Evolutionary conservation across 176 grass and related monocot genomes (phyloP).

Genomic region (Oryza meridionalis): DNA sequence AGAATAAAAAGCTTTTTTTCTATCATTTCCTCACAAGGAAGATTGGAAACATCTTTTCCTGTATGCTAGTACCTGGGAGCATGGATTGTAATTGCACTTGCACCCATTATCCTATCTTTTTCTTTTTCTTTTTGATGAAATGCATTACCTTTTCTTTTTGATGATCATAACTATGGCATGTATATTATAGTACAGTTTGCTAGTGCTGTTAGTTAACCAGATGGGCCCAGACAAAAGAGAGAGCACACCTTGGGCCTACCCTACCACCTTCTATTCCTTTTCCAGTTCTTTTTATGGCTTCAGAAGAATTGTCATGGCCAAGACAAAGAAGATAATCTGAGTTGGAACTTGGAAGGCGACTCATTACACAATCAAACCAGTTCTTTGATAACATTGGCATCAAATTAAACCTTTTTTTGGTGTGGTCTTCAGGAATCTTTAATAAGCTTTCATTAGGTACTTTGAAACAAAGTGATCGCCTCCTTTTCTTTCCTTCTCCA

Average conservation of each 20-base stretch:
- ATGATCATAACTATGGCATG: not conserved
- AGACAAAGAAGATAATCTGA: not conserved
- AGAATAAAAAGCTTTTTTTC: not conserved
- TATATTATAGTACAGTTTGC: not conserved
- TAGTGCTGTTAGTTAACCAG: not conserved
- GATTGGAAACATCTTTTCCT: not conserved
- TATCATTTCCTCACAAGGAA: not conserved
- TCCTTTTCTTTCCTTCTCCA: not conserved
- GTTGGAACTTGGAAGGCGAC: conserved; percentile 10
- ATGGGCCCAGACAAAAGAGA: not conserved
- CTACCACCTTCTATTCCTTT: not conserved
- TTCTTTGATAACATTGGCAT: conserved; percentile 20
- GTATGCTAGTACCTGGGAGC: not conserved
- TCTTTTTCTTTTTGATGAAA: not conserved
- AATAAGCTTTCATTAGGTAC: conserved; percentile 27
- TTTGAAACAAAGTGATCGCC: conserved; percentile 29
- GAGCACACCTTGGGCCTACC: not conserved
- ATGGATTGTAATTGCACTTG: not conserved
- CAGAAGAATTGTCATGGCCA: not conserved
- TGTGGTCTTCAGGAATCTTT: conserved; percentile 3
- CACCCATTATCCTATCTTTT: too few species aligned
- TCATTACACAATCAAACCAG: conserved; percentile 23
- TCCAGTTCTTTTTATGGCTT: not conserved
- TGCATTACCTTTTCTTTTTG: not conserved
- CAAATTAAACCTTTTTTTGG: conserved; percentile 8